Percentiles rank a stretch among this genome's conserved stretches.
Evolutionary conservation across 805 yeast genomes (phyloP).

Genomic region (Lachancea waltii): DNA sequence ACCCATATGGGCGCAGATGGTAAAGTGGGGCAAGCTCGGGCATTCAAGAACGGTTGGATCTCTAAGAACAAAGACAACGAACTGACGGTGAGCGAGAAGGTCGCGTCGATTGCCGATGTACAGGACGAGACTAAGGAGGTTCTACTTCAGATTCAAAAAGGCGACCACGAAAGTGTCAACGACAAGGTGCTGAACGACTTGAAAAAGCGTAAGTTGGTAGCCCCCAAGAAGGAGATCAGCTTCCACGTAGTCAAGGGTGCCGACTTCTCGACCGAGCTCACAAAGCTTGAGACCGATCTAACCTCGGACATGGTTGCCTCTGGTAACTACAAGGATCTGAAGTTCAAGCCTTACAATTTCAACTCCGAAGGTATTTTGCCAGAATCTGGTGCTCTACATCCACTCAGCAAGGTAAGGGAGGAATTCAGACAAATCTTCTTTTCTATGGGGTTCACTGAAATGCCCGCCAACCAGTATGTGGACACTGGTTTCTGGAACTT

Average conservation of each 20-base stretch:
- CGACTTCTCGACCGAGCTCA: constrained; percentile 75
- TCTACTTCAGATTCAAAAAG: constrained; percentile 44
- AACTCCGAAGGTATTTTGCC: constrained; percentile 89
- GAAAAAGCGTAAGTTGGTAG: constrained; percentile 86
- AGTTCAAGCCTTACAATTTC: constrained; percentile 94
- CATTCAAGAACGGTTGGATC: constrained; percentile 97
- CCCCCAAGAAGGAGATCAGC: constrained; percentile 64
- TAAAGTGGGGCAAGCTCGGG: constrained; percentile 91
- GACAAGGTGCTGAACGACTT: constrained; percentile 71
- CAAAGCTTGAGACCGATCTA: constrained; percentile 83
- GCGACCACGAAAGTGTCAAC: constrained; percentile 32
- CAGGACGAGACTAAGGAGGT: constrained; percentile 61
- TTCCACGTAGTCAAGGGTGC: constrained; percentile 74
- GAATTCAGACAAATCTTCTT: constrained; percentile 97
- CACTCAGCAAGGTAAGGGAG: constrained; percentile 92
- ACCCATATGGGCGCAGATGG: constrained; percentile 76
- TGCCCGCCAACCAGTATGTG: constrained; percentile 98
- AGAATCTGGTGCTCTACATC: constrained; percentile 89
- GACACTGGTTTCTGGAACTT: constrained; percentile 99
- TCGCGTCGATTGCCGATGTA: constrained; percentile 37
- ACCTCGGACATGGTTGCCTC: constrained; percentile 86
- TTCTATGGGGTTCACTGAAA: constrained; percentile 96
- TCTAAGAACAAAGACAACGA: constrained; percentile 72
- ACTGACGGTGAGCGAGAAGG: constrained; percentile 50
- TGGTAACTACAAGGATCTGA: constrained; percentile 74